A percentile compares a stretch with the other conserved stretches of the same genome.
Evolutionary conservation across 768 basidiomycete species (phyloP).

Genomic region (Daedaleopsis nitida): DNA sequence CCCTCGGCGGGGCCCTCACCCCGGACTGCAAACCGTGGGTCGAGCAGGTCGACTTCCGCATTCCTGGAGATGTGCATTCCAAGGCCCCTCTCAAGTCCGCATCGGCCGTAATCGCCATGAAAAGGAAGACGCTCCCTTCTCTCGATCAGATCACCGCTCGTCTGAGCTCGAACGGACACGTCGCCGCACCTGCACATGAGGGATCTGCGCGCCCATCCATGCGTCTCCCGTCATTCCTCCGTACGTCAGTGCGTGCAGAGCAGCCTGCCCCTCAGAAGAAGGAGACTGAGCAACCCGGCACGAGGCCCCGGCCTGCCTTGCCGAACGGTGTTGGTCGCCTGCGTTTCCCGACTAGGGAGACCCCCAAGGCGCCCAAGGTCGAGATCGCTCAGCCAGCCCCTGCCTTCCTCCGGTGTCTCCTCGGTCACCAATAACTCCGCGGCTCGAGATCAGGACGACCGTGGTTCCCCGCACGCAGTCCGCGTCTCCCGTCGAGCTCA

Average conservation of each 20-base stretch:
- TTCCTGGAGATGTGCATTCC: constrained; percentile 30
- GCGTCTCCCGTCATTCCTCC: constrained; percentile 39
- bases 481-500: constrained; percentile 47
- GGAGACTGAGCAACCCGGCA: constrained; percentile 1
- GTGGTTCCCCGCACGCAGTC: constrained; percentile 49
- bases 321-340: constrained; percentile 30
- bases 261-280: background rate
- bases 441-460: constrained; percentile 49
- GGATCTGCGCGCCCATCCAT: constrained; percentile 25
- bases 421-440: constrained; percentile 40
- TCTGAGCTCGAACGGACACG: constrained; percentile 44
- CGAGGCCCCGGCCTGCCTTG: constrained; percentile 18
- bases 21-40: constrained; percentile 50
- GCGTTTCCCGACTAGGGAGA: constrained; percentile 27
- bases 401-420: constrained; percentile 35
- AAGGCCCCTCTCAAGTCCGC: constrained; percentile 21
- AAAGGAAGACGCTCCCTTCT: constrained; percentile 52
- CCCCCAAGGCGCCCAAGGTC: constrained; percentile 21
- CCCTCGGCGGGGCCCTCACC: constrained; percentile 19
- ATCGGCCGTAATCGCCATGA: constrained; percentile 7
- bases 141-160: constrained; percentile 78
- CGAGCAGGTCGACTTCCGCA: constrained; percentile 67
- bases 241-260: constrained; percentile 6
- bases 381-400: constrained; percentile 31
- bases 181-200: constrained; percentile 26